Evolutionary conservation across 192 early-diverging fungal species (phyloP), one percentile per base, ranked within the genome.

Genomic region (Coemansia biformis): DNA sequence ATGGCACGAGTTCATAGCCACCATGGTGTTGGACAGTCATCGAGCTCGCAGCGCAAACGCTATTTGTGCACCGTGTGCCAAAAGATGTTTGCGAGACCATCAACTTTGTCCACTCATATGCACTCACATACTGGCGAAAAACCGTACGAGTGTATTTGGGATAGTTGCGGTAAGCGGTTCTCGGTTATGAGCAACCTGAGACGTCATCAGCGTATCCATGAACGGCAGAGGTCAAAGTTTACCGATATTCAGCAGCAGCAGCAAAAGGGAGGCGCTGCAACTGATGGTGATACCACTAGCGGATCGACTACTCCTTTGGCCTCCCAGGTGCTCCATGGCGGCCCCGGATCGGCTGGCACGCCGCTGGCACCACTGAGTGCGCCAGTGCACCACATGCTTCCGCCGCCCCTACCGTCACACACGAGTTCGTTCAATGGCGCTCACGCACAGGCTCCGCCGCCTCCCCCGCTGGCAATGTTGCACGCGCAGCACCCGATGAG

Each of bases 161-260:
- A 77, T 38, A 59, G 77, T n/a, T 85, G 83, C 49, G 81, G 80
- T 15, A 78, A 81, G 54, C 57, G 66, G 35, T 85, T 85, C 55
- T 85, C 83, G 8, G 83, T 85, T 26, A 74, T 81, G 48, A 83
- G 81, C 59, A 85, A 85, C 48, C 59, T 85, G 52, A 71, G 83
- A 17, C 76, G 83, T 14, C 83, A 85, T 48, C 74, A 67, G 57
- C 67, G 76, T 30, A 79, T 80, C 43, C 82, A 83, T 42, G 55
- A 77, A 43, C 57, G 74, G 8, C 70, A 73, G 68, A 18, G 57
- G n/a, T 38, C 49, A 29, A 72, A 72, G 52, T 54, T 64, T 19
- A 56, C 57, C 19, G 57, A 55, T 17, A 58, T 56, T 22, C 54
- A 70, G 15, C 59, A 71, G 46, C 67, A 63, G 47, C 43, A 41